Conservation (phyloP, 2,329 filamentous ascomycete genomes). For the Coleophoma crateriformis region DNA sequence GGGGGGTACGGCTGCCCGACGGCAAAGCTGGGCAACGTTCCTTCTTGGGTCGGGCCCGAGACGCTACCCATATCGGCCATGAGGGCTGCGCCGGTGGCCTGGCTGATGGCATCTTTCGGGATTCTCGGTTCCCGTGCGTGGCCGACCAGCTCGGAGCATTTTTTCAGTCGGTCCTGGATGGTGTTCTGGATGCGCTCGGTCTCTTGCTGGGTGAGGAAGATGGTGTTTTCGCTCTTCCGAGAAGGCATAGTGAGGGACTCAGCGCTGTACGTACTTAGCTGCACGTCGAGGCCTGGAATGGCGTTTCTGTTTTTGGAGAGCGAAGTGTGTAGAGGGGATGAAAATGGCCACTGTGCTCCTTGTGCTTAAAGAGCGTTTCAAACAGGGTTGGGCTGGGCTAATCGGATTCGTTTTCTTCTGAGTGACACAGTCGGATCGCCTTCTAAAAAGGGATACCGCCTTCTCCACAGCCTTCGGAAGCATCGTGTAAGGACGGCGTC, state of each 20-base stretch:
- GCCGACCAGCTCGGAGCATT: slow-evolving; percentile 16
- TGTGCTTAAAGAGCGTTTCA: too few relatives aligned
- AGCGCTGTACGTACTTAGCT: too few relatives aligned
- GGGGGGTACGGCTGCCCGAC: slow-evolving; percentile 8
- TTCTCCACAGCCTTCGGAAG: too few relatives aligned
- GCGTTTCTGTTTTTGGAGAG: too few relatives aligned
- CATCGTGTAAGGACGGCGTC: too few relatives aligned
- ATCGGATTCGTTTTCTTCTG: too few relatives aligned
- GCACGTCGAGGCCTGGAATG: too few relatives aligned
- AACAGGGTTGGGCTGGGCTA: too few relatives aligned
- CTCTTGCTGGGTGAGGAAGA: slow-evolving; percentile 28
- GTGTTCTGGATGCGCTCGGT: slow-evolving; percentile 22
- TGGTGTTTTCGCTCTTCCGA: slow-evolving; percentile 12
- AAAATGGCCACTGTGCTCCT: too few relatives aligned
- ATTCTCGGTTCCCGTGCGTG: slow-evolving; percentile 16
- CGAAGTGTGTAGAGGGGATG: too few relatives aligned
- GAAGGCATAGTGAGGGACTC: not conserved
- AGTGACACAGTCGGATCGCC: too few relatives aligned
- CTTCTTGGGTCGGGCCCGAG: slow-evolving; percentile 6
- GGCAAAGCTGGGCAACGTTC: slow-evolving; percentile 23
- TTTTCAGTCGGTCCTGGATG: slow-evolving; percentile 14
- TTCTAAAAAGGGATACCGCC: too few relatives aligned
- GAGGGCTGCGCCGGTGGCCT: slow-evolving; percentile 24
- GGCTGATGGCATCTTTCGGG: slow-evolving; percentile 12
- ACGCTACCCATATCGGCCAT: slow-evolving; percentile 27